Conservation (phyloP, 1,139 yeast species). For the Blastobotrys illinoisensis region DNA sequence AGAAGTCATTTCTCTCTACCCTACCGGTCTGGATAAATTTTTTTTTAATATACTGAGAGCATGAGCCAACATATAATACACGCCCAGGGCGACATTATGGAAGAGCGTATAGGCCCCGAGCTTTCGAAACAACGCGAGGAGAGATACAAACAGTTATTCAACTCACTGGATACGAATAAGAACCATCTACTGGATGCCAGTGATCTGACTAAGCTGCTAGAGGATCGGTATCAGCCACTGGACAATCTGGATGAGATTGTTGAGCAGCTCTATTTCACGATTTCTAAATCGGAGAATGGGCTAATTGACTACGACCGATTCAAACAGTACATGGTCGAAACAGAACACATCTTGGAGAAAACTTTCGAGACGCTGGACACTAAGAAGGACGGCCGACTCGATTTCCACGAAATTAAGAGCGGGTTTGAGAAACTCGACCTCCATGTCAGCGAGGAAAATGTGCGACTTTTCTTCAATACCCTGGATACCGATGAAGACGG, state of each 20-base stretch:
- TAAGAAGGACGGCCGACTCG: slow-evolving; percentile 71
- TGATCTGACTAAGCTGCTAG: slow-evolving; percentile 14
- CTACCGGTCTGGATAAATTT: background rate
- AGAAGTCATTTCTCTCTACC: background rate
- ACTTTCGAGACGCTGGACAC: slow-evolving; percentile 70
- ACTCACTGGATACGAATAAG: slow-evolving; percentile 16
- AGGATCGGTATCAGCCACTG: slow-evolving; percentile 40
- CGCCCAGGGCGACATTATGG: background rate
- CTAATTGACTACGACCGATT: slow-evolving; percentile 58
- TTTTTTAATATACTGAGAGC: background rate
- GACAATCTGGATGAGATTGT: slow-evolving; percentile 60
- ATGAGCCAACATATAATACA: background rate
- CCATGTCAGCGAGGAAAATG: slow-evolving; percentile 50
- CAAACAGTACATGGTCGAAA: slow-evolving; percentile 50
- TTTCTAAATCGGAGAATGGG: slow-evolving; percentile 48
- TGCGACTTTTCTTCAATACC: slow-evolving; percentile 54
- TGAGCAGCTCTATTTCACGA: slow-evolving; percentile 47
- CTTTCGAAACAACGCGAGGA: slow-evolving; percentile 10
- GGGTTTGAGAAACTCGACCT: slow-evolving; percentile 54
- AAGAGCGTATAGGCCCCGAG: slow-evolving; percentile 3
- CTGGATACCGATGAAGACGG: slow-evolving; percentile 62
- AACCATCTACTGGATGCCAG: slow-evolving; percentile 15
- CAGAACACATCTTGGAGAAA: slow-evolving; percentile 62
- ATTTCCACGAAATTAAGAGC: slow-evolving; percentile 56
- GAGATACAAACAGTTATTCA: slow-evolving; percentile 18